Evolutionary conservation across 208 protist species (phyloP), one percentile per base, ranked within the genome.

Genomic region (Blechomonas ayalai): DNA sequence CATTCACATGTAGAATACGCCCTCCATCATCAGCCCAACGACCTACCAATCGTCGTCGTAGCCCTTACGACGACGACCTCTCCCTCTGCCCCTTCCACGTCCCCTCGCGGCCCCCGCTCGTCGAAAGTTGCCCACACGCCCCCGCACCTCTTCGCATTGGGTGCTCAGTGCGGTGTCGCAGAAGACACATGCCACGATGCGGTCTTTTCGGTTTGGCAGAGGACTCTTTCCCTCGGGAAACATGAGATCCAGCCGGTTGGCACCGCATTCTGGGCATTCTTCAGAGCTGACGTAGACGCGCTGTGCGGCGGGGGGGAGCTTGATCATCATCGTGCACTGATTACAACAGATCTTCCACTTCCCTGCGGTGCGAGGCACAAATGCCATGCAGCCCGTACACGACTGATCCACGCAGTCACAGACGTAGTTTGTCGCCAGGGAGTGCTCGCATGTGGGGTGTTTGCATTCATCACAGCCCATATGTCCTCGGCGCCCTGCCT

Each of bases 391-490:
- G 3, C 83, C 83, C 9, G 45, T 18, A 67, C 83, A 95, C 18
- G 46, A 52, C 7, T 52, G 42, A 40, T 93, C 88, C 2, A 87
- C 54, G 51, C 88, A 95, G 38, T 86, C 82, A 36, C 81, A 87
- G 10, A 95, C 77, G 54, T 87, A 87, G 49, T 95, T 95, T 7
- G 62, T 88, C 3, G 89, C 74, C 12, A 89, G 67, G 12, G 71
- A 86, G 55, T 95, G 76, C 58, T 78, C 60, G 64, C 93, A 97
- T 20, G 80, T 93, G 7, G 91, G 86, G 59, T 97, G 87, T n/a
- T 67, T 51, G 74, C 93, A 97, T 43, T 86, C 73, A 50, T 96
- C 90, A 62, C 93, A 97, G 9, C 56, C 73, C 80, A 95, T 93
- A 42, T 82, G 58, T 2, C 35, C 25, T 44, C 20, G 20, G 34